Evolutionary conservation across 2,329 filamentous ascomycete genomes (phyloP), one percentile per base, ranked within the genome.

Genomic region (Alternaria incomplexa): DNA sequence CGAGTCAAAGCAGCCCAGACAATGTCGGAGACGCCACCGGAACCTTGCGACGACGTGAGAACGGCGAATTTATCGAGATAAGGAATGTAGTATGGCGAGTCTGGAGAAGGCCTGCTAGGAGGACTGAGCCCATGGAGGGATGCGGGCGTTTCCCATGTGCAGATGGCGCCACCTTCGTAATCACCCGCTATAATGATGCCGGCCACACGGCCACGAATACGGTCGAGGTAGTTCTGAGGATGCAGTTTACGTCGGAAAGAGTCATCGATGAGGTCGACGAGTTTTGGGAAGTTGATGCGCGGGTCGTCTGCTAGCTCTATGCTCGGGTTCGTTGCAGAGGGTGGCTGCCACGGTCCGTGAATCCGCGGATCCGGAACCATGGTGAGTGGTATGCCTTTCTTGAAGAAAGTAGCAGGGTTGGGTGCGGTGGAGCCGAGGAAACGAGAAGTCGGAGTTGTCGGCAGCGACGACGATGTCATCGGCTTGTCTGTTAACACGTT

Each of bases 11-110:
- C 91, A 66, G 96, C 97, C 82, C 98, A 99, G 8, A 99, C 91
- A 43, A 98, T 91, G 76, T 99, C 96, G 1, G 96, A 95, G 4
- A 98, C 94, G 4, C 96, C 95, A 1, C 93, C 93, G 0, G 92
- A 92, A 0, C 96, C 96, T 79, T 99, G 96, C 12, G 90, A 91
- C 63, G 89, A 90, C 69, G 92, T 95, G 15, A 97, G 85, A 1
- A 99, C 96, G 1, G 96, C 96, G 76, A 99, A 98, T 78, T 99
- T 99, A 81, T 99, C 96, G 28, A 99, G 86, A 77, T 99, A 99
- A 0, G 96, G 96, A 0, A 99, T 92, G 70, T 74, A 78, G 30
- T 75, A 64, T 69, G 91, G 87, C 1, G 85, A 85, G 56, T 88
- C 85, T 20, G 48, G 56, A 11, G 68, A 57, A 3, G 52, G 25